A percentile compares a stretch with the other conserved stretches of the same genome.
Conservation (phyloP, 306 rosid genomes). For the Rosa chinensis region DNA sequence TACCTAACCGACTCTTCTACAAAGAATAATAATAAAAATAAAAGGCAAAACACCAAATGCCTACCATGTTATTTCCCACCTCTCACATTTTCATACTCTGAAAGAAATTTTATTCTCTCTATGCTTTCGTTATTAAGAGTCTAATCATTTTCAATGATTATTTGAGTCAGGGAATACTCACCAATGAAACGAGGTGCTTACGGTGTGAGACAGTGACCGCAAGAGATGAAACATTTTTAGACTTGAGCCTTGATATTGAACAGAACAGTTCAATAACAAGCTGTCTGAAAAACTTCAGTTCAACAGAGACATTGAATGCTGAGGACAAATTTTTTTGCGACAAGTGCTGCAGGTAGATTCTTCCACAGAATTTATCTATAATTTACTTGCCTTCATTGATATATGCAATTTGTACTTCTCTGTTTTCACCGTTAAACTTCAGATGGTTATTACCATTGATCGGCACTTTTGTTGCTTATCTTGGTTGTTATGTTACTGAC, state of each 20-base stretch:
- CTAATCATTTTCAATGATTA: slow-evolving; percentile 37
- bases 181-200: slow-evolving; percentile 97
- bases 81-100: not conserved
- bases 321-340: slow-evolving; percentile 99
- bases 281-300: slow-evolving; percentile 98
- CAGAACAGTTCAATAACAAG: slow-evolving; percentile 98
- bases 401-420: not conserved
- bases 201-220: slow-evolving; percentile 98
- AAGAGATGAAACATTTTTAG: slow-evolving; percentile 94
- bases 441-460: not conserved
- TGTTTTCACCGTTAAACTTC: not conserved
- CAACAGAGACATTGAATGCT: slow-evolving; percentile 95
- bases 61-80: not conserved
- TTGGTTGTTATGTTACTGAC: not conserved
- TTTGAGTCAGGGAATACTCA: slow-evolving; percentile 85
- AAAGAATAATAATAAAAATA: not conserved
- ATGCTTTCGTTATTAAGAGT: slow-evolving; percentile 18
- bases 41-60: not conserved
- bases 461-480: not conserved
- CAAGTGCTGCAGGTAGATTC: slow-evolving; percentile 95
- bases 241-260: slow-evolving; percentile 98
- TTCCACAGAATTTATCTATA: slow-evolving; percentile 4
- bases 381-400: not conserved
- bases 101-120: not conserved
- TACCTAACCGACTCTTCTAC: not conserved